Evolutionary conservation across 768 basidiomycete genomes (phyloP).

Genomic region (Pulveroboletus sp.): DNA sequence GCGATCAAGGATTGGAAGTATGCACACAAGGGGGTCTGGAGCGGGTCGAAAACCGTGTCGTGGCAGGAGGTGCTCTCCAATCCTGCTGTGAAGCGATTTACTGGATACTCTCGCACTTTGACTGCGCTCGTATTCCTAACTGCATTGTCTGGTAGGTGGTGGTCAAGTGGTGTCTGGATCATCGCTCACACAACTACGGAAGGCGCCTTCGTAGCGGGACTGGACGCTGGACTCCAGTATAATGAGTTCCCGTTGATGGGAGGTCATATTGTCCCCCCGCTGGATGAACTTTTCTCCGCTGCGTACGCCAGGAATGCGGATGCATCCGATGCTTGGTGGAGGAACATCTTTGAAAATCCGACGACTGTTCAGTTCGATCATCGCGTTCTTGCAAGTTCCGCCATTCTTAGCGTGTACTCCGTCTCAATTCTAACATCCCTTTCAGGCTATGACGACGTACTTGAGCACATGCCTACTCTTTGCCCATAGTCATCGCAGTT

Average conservation of each 20-base stretch:
- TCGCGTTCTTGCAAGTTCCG: constrained; percentile 70
- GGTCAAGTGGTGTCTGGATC: background rate
- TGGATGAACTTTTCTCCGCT: constrained; percentile 74
- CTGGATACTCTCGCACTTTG: constrained; percentile 53
- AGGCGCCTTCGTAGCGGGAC: constrained; percentile 98
- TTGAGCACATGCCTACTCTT: constrained; percentile 61
- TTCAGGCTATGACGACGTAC: constrained; percentile 84
- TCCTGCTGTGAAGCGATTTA: constrained; percentile 56
- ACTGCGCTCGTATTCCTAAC: constrained; percentile 85
- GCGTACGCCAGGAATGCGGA: constrained; percentile 69
- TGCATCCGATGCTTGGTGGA: constrained; percentile 84
- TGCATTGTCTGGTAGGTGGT: constrained; percentile 75
- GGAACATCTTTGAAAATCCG: constrained; percentile 96
- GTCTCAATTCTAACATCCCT: background rate
- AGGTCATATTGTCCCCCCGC: constrained; percentile 75
- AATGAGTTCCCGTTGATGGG: constrained; percentile 99
- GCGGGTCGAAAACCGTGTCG: constrained; percentile 42
- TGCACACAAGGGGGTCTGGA: constrained; percentile 54
- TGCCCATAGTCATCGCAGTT: constrained; percentile 50
- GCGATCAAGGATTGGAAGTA: constrained; percentile 78
- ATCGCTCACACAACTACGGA: constrained; percentile 7
- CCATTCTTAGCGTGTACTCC: background rate
- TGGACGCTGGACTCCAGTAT: constrained; percentile 95
- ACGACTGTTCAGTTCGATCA: constrained; percentile 98
- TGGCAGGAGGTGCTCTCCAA: constrained; percentile 51